Base-by-base conservation (phyloP, 257 asterid species). In the Petrea volubilis region DNA sequence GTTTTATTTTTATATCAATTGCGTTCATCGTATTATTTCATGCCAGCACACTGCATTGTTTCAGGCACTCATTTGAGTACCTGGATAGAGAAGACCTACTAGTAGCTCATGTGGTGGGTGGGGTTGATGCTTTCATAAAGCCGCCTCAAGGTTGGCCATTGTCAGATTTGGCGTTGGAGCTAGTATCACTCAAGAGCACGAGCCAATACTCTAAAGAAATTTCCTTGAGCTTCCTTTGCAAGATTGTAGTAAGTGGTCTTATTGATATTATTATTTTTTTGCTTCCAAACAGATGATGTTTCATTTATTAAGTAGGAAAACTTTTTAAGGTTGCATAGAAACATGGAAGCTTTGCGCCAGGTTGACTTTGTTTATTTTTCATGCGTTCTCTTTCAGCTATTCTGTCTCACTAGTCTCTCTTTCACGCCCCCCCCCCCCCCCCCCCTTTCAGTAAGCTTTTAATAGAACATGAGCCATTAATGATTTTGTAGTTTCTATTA, bases 111-210 rank as follows among this genome's bases (percentile, higher is more conserved):
- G 61, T 91, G 84, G 81, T 82, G 38, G 96, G 96, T 21, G 96
- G 91, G 52, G 67, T 91, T 61, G 97, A 91, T 80, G 97, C 96
- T 78, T 82, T 86, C 81, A 77, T 94, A 70, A 91, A 86, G 78
- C 76, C 86, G 60, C 82, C 95, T 82, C 96, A 83, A 64, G 95
- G 96, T 63, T 94, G 98, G 98, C 98, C 98, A n/a, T 46, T 88
- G 17, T 80, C 80, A 56, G 79, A 81, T 72, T 70, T 73, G 49
- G 77, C 83, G n/a, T 77, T 94, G 86, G 86, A 80, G 79, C 77
- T 94, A 73, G 31, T 80, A 53, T 82, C 95, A 2, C 95, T 94
- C 64, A 87, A 89, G 83, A 84, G 89, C 82, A 75, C 95, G 15
- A 86, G 78, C 78, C 87, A 80, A 72, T 47, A 75, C 69, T 80